Evolutionary conservation across 1,139 yeast genomes (phyloP), one percentile per base, ranked within the genome.

Genomic region (Blastobotrys serpentis): DNA sequence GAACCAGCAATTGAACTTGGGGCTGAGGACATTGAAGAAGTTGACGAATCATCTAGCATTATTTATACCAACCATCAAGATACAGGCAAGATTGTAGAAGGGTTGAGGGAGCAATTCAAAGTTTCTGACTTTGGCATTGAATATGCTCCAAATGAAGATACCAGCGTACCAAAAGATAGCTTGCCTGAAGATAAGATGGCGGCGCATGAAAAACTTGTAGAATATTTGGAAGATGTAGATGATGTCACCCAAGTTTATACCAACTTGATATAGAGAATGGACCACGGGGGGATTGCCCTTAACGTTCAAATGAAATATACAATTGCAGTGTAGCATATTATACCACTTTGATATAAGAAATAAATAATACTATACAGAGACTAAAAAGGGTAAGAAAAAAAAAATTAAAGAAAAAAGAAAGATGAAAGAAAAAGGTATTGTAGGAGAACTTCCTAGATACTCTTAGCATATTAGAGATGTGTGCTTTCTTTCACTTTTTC

Each of bases 201-300:
- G 52, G 74, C 76, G 25, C 77, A 79, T 56, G 75, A 75, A 19
- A 85, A 82, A 61, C 78, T 89, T 32, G 66, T 84, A 42, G 72
- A 68, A 22, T 73, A 75, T 49, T 71, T 90, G 47, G 95, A 87
- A 52, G 87, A 81, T 36, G 70, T 87, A 17, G 87, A 86, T 44
- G 97, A 90, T 59, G 86, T 90, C 29, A 81, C 88, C 6, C 88
- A 82, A 55, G 81, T 86, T 53, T 86, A 86, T 68, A 72, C 78
- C 57, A 92, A 75, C 52, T 52, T 63, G 21, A 51, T 48, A 36
- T 53, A 56, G 14, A 19, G 8, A 23, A 10, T 32, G 32, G 10
- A 10, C 26, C 10, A 23, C 26, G 26, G 26, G 26, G 26, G 26
- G 26, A n/a, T n/a, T n/a, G n/a, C n/a, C n/a, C n/a, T n/a, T n/a